A percentile compares a stretch with the other conserved stretches of the same genome.
These are phyloP conservation scores for Pythium phragmiticola DNA, from an alignment of 352 stramenopile species.

Conservation along the genomic window DNA sequence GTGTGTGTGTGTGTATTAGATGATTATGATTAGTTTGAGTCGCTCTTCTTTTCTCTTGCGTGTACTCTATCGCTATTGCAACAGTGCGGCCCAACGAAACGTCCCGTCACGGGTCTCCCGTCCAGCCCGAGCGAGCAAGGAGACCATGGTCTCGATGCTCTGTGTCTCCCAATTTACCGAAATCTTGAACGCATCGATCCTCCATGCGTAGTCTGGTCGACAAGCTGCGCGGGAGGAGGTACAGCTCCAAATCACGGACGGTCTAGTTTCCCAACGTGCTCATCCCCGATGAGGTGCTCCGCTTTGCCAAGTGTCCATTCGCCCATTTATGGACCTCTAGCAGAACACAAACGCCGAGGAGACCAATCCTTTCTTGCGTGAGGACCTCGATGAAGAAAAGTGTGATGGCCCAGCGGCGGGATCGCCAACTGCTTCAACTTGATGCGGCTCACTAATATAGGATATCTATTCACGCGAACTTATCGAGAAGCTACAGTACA, in stretches of 20 bases:
- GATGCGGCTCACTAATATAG: background rate
- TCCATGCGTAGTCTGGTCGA: slow-evolving; percentile 23
- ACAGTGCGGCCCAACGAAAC: too few relatives aligned
- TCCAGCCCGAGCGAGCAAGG: slow-evolving; percentile 22
- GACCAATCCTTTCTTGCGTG: background rate
- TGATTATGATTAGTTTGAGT: too few relatives aligned
- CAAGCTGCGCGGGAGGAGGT: slow-evolving; percentile 11
- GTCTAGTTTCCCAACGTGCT: slow-evolving; percentile 22
- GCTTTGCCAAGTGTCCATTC: slow-evolving; percentile 29
- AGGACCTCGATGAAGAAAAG: background rate
- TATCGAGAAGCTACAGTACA: background rate
- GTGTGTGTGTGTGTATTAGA: too few relatives aligned
- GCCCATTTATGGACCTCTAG: slow-evolving; percentile 30
- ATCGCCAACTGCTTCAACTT: background rate
- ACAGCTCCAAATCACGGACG: too few relatives aligned
- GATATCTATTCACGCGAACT: background rate
- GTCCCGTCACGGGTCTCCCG: slow-evolving; percentile 12
- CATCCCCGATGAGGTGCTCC: background rate
- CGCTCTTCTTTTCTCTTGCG: too few relatives aligned
- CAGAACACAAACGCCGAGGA: slow-evolving; percentile 11
- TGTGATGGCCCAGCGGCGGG: too few relatives aligned
- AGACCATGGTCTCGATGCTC: slow-evolving; percentile 31
- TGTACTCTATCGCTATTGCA: background rate
- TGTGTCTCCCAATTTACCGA: slow-evolving; percentile 24
- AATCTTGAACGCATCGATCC: slow-evolving; percentile 20